phyloP scores from a whole-genome alignment of 345 rosid genomes.

The Toxicodendron radicans region DNA sequence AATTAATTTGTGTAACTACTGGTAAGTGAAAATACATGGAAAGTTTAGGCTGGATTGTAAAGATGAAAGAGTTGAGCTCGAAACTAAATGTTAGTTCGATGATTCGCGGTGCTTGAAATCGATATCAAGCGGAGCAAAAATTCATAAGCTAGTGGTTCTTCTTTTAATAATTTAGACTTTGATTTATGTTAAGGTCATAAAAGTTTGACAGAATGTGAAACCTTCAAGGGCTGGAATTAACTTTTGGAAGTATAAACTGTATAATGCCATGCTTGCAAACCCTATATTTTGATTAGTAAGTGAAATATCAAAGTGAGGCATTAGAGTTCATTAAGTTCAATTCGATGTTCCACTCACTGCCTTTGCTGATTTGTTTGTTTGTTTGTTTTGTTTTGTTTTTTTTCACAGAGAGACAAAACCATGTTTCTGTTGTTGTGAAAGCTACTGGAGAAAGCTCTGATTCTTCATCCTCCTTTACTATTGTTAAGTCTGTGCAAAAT shows the following conservation, averaged over 20 bases:
- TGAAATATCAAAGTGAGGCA: neutral
- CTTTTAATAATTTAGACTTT: neutral
- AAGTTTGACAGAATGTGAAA: neutral
- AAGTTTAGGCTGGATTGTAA: neutral
- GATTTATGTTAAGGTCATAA: neutral
- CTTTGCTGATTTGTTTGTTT: neutral
- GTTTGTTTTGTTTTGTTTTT: conserved; percentile 13
- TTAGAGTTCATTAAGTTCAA: neutral
- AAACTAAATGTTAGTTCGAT: neutral
- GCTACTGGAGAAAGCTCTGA: conserved; percentile 63
- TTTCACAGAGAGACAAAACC: conserved; percentile 43
- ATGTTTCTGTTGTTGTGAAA: conserved; percentile 39
- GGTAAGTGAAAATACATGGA: neutral
- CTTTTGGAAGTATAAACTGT: neutral
- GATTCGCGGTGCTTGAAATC: neutral
- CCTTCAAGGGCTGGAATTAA: neutral
- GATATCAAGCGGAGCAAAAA: neutral
- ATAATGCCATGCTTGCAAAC: neutral
- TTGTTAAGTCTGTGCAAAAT: conserved; percentile 60
- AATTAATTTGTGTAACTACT: neutral
- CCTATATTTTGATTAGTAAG: neutral
- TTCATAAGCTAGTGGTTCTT: neutral
- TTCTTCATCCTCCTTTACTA: conserved; percentile 59
- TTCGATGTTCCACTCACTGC: neutral
- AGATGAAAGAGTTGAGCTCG: neutral